phyloP scores from a whole-genome alignment of 2,329 filamentous ascomycete genomes.

The Aspergillus neoniger region DNA sequence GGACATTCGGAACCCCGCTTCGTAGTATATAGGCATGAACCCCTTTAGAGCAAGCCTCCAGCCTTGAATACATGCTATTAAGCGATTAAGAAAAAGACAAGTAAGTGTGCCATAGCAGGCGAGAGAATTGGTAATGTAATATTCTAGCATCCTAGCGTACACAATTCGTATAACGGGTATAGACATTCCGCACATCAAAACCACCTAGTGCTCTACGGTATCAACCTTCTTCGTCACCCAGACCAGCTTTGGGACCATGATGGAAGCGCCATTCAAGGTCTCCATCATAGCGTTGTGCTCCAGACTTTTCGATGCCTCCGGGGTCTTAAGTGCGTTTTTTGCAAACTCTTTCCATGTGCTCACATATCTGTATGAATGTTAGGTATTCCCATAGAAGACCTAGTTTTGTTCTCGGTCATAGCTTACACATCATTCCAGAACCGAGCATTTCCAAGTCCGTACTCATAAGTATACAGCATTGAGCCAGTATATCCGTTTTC shows the following conservation, averaged over 20 bases:
- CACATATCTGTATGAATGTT: not conserved
- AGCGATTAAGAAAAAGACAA: too few relatives aligned
- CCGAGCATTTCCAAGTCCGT: slow-evolving; percentile 1
- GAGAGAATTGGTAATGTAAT: too few relatives aligned
- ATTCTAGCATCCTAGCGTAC: too few relatives aligned
- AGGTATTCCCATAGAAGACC: not conserved
- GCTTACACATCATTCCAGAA: not conserved
- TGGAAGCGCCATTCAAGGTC: slow-evolving; percentile 1
- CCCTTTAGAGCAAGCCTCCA: too few relatives aligned
- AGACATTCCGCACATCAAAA: not conserved
- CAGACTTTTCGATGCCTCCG: not conserved
- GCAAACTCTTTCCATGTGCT: slow-evolving; percentile 5
- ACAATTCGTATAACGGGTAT: too few relatives aligned
- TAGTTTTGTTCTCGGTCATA: not conserved
- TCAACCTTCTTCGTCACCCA: slow-evolving; percentile 1
- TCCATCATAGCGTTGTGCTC: not conserved
- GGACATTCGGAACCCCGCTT: too few relatives aligned
- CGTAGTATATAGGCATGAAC: too few relatives aligned
- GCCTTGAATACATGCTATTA: too few relatives aligned
- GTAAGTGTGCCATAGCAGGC: too few relatives aligned
- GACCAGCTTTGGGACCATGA: slow-evolving; percentile 1
- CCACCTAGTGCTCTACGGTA: not conserved
- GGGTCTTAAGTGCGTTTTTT: not conserved
- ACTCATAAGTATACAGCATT: slow-evolving; percentile 2
- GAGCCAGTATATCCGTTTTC: slow-evolving; percentile 2